These are phyloP conservation scores for Daldinia childiae DNA, from an alignment of 495 filamentous ascomycete genomes.

Conservation along the genomic window DNA sequence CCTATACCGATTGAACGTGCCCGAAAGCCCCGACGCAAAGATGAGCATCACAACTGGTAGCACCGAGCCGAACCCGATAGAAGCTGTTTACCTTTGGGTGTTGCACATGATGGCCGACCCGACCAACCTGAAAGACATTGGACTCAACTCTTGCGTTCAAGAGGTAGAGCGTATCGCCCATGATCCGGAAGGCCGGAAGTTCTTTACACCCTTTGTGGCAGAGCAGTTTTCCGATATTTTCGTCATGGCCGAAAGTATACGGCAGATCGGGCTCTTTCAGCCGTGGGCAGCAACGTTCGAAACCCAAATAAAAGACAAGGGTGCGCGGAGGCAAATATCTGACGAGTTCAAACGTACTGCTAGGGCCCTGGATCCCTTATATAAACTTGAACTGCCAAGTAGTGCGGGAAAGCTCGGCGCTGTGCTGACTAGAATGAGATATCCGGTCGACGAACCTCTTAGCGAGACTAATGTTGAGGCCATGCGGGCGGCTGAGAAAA, in stretches of 20 bases:
- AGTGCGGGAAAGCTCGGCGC: background rate
- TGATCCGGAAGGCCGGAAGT: background rate
- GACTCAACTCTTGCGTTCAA: background rate
- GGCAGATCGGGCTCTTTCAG: background rate
- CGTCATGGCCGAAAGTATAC: background rate
- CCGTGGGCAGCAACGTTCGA: background rate
- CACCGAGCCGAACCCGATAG: background rate
- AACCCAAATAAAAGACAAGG: background rate
- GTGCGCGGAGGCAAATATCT: background rate
- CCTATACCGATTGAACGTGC: background rate
- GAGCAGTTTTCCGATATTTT: background rate
- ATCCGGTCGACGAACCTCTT: background rate
- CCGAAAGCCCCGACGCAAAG: background rate
- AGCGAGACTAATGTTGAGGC: background rate
- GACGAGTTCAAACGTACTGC: background rate
- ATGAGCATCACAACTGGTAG: background rate
- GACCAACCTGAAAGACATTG: background rate
- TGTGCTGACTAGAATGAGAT: background rate
- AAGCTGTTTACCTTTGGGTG: background rate
- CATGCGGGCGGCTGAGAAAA: background rate
- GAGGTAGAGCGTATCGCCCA: background rate
- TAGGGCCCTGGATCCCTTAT: background rate
- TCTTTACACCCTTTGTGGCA: background rate
- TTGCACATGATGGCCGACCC: background rate
- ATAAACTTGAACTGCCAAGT: background rate